Evolutionary conservation across 1,284 basidiomycete genomes (phyloP).

Genomic region (Amylostereum chailletii): DNA sequence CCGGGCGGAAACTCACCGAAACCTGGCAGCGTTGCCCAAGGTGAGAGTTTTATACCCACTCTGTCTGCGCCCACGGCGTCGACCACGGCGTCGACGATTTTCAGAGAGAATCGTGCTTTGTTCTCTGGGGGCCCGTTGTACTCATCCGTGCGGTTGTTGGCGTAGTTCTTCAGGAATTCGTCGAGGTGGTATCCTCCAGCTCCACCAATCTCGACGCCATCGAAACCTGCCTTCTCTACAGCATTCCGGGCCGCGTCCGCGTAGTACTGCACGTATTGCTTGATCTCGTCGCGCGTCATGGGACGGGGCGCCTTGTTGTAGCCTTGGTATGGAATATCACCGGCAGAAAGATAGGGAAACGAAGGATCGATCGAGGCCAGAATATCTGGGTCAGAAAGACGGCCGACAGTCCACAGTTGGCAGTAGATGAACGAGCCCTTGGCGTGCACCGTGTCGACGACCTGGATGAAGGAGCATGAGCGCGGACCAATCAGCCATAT

Average conservation of each 20-base stretch:
- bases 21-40: conserved; percentile 17
- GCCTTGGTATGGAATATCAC: conserved; percentile 32
- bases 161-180: conserved; percentile 27
- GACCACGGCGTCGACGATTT: conserved; percentile 26
- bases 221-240: conserved; percentile 19
- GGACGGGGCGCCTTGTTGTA: conserved; percentile 17
- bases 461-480: no score
- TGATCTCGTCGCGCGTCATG: conserved; percentile 18
- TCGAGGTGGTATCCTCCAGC: conserved; percentile 32
- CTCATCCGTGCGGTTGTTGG: conserved; percentile 47
- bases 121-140: conserved; percentile 54
- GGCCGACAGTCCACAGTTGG: conserved; percentile 38
- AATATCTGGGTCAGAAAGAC: conserved; percentile 21
- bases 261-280: conserved; percentile 15
- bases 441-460: conserved; percentile 29
- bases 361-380: conserved; percentile 19
- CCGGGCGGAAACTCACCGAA: not conserved
- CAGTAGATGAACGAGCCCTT: conserved; percentile 27
- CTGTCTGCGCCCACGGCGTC: conserved; percentile 18
- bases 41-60: conserved; percentile 33
- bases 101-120: conserved; percentile 41
- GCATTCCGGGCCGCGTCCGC: conserved; percentile 15
- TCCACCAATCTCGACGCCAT: conserved; percentile 27
- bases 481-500: no score
- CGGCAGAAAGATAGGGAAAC: conserved; percentile 30